These are phyloP conservation scores for Rhodotorula taiwanensis DNA, from an alignment of 768 basidiomycete genomes.

Conservation along the genomic window DNA sequence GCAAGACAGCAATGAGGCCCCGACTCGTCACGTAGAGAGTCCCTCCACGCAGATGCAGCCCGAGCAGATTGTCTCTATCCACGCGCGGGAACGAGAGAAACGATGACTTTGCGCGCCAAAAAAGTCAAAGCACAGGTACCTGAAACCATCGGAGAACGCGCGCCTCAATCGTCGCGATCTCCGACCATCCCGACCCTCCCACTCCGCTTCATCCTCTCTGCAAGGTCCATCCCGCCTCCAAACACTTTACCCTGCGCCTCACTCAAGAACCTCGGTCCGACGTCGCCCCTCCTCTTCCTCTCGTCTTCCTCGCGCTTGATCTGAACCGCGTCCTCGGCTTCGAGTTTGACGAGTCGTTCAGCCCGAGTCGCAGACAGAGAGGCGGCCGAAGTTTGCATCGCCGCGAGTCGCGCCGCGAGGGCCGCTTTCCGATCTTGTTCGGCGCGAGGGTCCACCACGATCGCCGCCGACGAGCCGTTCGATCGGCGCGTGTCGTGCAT, in stretches of 20 bases:
- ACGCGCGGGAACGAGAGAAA: too few species aligned
- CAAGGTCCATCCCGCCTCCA: conserved; percentile 40
- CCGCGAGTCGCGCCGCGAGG: conserved; percentile 77
- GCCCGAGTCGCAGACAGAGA: conserved; percentile 62
- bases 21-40: too few species aligned
- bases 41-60: too few species aligned
- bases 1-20: too few species aligned
- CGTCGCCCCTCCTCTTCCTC: conserved; percentile 56
- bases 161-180: conserved; percentile 33
- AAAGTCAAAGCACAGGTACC: too few species aligned
- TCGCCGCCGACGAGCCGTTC: neutral
- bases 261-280: conserved; percentile 59
- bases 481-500: conserved; percentile 25
- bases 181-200: conserved; percentile 44
- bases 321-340: conserved; percentile 65
- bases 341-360: conserved; percentile 59
- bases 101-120: too few species aligned
- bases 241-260: conserved; percentile 79
- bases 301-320: conserved; percentile 65
- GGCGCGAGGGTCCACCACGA: neutral
- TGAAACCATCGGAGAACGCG: too few species aligned
- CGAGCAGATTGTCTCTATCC: too few species aligned
- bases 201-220: conserved; percentile 42
- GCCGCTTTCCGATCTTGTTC: conserved; percentile 48
- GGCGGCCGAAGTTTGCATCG: conserved; percentile 74